phyloP scores from a whole-genome alignment of 106 monocot species.

The Dendrobium nobile region DNA sequence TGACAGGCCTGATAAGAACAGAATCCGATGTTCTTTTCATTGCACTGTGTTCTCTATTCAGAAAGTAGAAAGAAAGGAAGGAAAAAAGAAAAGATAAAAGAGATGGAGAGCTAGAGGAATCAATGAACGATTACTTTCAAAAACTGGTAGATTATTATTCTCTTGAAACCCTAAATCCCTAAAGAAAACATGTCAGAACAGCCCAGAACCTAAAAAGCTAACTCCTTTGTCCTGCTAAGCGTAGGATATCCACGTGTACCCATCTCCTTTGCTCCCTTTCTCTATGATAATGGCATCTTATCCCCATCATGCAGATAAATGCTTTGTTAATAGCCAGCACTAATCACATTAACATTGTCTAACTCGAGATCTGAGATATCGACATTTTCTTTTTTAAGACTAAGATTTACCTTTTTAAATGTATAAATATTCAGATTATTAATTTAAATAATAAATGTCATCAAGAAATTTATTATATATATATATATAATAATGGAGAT shows the following conservation, averaged over 20 bases:
- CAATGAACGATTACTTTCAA: neutral
- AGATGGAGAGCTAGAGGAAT: neutral
- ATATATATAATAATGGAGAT: too few relatives aligned
- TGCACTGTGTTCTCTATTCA: neutral
- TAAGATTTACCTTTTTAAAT: too few relatives aligned
- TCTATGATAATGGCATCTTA: neutral
- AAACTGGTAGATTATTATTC: neutral
- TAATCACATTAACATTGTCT: too few relatives aligned
- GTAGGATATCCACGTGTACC: neutral
- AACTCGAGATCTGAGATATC: neutral
- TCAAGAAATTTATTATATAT: too few relatives aligned
- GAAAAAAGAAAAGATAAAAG: neutral
- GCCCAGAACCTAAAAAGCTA: too few relatives aligned
- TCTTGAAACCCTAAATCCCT: neutral
- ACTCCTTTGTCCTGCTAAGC: neutral
- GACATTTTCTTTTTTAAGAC: too few relatives aligned
- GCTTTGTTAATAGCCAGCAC: too few relatives aligned
- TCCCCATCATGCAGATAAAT: too few relatives aligned
- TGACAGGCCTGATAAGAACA: neutral
- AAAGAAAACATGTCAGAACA: neutral
- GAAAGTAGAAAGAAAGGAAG: neutral
- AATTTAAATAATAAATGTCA: too few relatives aligned
- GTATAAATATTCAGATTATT: too few relatives aligned
- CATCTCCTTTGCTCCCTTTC: neutral
- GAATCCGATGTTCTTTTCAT: slow-evolving; percentile 3